Evolutionary conservation across 208 protist species (phyloP).

Genomic region (Wallacemonas sp.): DNA sequence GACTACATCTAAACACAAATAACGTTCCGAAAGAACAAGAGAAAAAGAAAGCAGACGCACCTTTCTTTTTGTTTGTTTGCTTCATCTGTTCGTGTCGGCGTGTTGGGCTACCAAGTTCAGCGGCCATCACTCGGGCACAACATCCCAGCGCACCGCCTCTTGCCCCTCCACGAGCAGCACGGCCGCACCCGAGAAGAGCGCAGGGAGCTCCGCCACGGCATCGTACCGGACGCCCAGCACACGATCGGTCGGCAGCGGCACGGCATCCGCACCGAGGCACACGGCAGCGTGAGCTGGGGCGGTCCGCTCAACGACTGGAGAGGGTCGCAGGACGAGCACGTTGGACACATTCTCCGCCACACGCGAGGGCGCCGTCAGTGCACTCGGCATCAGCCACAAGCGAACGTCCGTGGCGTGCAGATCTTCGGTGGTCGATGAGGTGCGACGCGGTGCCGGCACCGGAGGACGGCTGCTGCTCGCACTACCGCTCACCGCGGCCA

Average conservation of each 20-base stretch:
- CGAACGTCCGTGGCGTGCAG: slow-evolving; percentile 2
- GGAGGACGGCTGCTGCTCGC: not conserved
- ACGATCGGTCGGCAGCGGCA: not conserved
- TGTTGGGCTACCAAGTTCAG: too few species aligned
- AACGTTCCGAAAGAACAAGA: too few species aligned
- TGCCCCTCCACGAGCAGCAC: slow-evolving; percentile 55
- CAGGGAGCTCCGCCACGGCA: slow-evolving; percentile 26
- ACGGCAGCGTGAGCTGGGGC: not conserved
- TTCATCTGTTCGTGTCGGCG: too few species aligned
- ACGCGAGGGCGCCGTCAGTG: not conserved
- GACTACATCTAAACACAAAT: slow-evolving; percentile 19
- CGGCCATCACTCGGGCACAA: slow-evolving; percentile 14
- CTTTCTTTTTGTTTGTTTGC: too few species aligned
- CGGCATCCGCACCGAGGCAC: not conserved
- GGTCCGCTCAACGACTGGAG: not conserved
- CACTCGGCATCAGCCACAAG: slow-evolving; percentile 24
- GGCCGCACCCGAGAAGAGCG: slow-evolving; percentile 32
- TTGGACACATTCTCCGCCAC: not conserved
- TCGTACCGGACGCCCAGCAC: slow-evolving; percentile 28
- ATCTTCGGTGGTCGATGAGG: slow-evolving; percentile 9
- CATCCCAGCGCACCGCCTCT: slow-evolving; percentile 47
- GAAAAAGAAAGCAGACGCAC: too few species aligned
- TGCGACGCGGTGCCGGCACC: not conserved
- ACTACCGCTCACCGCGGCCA: not conserved
- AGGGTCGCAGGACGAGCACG: slow-evolving; percentile 3